Conservation (phyloP, 2,329 filamentous ascomycete species). For the Botryotinia globosa region DNA sequence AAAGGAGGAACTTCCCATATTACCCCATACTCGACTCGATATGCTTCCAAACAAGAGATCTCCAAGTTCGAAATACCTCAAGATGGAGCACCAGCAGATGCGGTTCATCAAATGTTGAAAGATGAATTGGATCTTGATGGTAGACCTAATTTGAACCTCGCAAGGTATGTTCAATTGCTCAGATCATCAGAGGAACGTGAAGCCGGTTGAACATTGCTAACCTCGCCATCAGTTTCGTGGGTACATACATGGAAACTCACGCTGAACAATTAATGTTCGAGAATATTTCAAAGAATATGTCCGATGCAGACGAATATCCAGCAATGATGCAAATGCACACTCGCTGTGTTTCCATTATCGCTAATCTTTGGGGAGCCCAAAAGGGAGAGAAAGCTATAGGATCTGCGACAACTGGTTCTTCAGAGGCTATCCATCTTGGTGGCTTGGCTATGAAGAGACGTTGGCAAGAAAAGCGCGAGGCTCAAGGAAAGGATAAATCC, state of each 20-base stretch:
- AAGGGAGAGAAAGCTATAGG: slow-evolving; percentile 63
- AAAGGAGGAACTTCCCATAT: slow-evolving; percentile 48
- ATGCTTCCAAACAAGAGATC: slow-evolving; percentile 53
- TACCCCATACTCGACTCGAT: slow-evolving; percentile 57
- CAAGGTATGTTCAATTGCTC: slow-evolving; percentile 43
- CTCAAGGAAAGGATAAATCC: slow-evolving; percentile 58
- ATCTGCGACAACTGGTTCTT: slow-evolving; percentile 67
- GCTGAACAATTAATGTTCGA: slow-evolving; percentile 64
- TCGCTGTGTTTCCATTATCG: slow-evolving; percentile 66
- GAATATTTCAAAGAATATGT: slow-evolving; percentile 68
- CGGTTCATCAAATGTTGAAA: slow-evolving; percentile 62
- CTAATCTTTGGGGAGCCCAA: slow-evolving; percentile 62
- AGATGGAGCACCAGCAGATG: slow-evolving; percentile 57
- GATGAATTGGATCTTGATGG: slow-evolving; percentile 65
- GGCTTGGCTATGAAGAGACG: slow-evolving; percentile 72
- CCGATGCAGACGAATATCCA: slow-evolving; percentile 66
- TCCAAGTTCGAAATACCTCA: slow-evolving; percentile 59
- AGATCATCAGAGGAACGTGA: neutral
- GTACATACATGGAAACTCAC: slow-evolving; percentile 68
- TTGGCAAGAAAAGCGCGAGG: slow-evolving; percentile 63
- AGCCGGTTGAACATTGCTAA: slow-evolving; percentile 2
- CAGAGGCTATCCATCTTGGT: slow-evolving; percentile 68
- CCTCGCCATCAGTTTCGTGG: slow-evolving; percentile 54
- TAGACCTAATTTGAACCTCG: slow-evolving; percentile 65
- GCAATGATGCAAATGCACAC: slow-evolving; percentile 60